A percentile compares a stretch with the other conserved stretches of the same genome.
phyloP scores from a whole-genome alignment of 352 stramenopile species.

The Pythium folliculosum region DNA sequence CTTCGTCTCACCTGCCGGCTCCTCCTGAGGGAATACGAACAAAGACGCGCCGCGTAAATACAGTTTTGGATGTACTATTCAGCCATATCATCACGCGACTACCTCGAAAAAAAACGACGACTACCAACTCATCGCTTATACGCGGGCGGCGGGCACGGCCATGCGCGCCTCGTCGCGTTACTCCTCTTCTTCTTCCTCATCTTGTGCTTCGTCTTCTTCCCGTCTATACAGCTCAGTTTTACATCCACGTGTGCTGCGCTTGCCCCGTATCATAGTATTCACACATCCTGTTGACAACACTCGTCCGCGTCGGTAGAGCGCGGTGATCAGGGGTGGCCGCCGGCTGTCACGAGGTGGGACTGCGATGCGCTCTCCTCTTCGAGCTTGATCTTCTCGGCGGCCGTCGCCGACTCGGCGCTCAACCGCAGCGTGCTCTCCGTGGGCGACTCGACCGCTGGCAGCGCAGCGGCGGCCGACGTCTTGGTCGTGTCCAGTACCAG shows the following conservation, averaged over 20 bases:
- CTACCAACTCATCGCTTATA: constrained; percentile 13
- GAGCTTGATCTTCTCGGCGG: constrained; percentile 13
- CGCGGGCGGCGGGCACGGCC: background rate
- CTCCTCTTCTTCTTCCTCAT: background rate
- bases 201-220: background rate
- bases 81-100: constrained; percentile 8
- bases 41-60: background rate
- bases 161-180: background rate
- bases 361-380: constrained; percentile 3
- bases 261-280: constrained; percentile 1
- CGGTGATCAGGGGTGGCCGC: constrained; percentile 10
- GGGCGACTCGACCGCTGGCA: constrained; percentile 9
- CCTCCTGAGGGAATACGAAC: background rate
- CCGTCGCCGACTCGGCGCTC: constrained; percentile 1
- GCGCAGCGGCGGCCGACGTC: background rate
- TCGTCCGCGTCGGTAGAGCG: background rate
- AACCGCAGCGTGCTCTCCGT: constrained; percentile 24
- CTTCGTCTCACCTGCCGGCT: background rate
- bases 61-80: constrained; percentile 15
- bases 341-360: constrained; percentile 4
- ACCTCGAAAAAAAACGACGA: constrained; percentile 6
- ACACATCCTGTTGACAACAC: background rate
- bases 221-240: constrained; percentile 1
- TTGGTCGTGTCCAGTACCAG: background rate
- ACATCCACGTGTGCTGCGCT: background rate